Evolutionary conservation across 257 asterid species (phyloP).

Genomic region (Paraleonurus japonicus): DNA sequence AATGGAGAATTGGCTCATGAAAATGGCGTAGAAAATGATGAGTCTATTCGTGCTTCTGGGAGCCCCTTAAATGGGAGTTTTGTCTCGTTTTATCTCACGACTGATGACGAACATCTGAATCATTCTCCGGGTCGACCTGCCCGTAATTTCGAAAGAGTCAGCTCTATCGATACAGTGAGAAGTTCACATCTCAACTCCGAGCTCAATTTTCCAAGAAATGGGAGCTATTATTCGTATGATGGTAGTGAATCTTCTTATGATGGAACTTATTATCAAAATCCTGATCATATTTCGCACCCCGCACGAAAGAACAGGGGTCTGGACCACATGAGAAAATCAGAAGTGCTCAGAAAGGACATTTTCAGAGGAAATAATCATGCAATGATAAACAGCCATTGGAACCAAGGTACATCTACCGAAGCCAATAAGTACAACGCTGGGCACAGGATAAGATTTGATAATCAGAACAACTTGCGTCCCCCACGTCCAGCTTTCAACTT

Average conservation of each 20-base stretch:
- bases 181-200: conserved; percentile 38
- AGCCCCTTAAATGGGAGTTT: conserved; percentile 34
- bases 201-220: conserved; percentile 37
- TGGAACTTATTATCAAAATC: conserved; percentile 42
- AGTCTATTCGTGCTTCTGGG: conserved; percentile 22
- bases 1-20: conserved; percentile 25
- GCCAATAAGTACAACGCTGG: conserved; percentile 26
- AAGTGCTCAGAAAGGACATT: conserved; percentile 28
- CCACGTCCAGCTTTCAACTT: conserved; percentile 38
- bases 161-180: conserved; percentile 42
- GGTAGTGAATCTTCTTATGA: conserved; percentile 75
- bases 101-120: conserved; percentile 41
- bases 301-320: conserved; percentile 36
- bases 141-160: conserved; percentile 33
- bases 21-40: conserved; percentile 17
- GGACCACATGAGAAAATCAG: conserved; percentile 24
- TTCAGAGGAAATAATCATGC: conserved; percentile 18
- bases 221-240: conserved; percentile 52
- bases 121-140: conserved; percentile 28
- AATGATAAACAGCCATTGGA: conserved; percentile 29
- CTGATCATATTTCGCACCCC: conserved; percentile 33
- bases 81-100: conserved; percentile 28
- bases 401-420: conserved; percentile 38
- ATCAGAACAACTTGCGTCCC: conserved; percentile 30
- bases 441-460: conserved; percentile 34